Evolutionary conservation across 129 eudicot species (phyloP), one percentile per base, ranked within the genome.

Genomic region (Escallonia rubra): DNA sequence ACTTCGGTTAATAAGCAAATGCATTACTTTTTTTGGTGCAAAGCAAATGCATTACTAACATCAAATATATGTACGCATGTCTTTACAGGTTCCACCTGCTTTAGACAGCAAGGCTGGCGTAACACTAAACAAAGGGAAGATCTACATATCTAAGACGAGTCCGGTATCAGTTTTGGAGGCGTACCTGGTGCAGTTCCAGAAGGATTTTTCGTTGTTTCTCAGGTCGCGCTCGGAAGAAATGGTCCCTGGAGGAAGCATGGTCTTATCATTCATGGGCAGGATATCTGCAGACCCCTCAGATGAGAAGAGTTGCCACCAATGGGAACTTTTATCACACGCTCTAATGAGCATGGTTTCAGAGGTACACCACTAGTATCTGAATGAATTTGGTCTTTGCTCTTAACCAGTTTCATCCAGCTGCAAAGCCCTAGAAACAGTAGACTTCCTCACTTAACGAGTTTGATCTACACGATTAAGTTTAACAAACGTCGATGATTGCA

Each of bases 291-390:
- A 84, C 62, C 80, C 89, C 3, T 49, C 78, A 4, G 72, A 70
- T 0, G 65, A 71, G 34, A 79, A 77, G 38, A 72, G 80, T 72
- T 66, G 84, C 64, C 43, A 68, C 38, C 86, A 77, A 12, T 83
- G 83, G 87, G 94, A 83, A 43, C 76, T 81, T 34, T 69, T 86
- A 44, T 84, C 80, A 3, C 77, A 58, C 12, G 88, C 88, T 1
- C 80, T 89, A 48, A 71, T 72, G 68, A 67, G 75, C 62, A 61
- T 85, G 80, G 90, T 66, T 40, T 68, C 64, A 15, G 72, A 86
- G 66, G 93, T 85, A 62, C 67, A 41, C n/a, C n/a, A n/a, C n/a
- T n/a, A n/a, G n/a, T n/a, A n/a, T n/a, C n/a, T n/a, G n/a, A n/a
- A n/a, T n/a, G n/a, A n/a, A n/a, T n/a, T n/a, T n/a, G n/a, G n/a